These are phyloP conservation scores for Claviceps pazoutovae DNA, from an alignment of 2,329 filamentous ascomycete species.

Conservation along the genomic window DNA sequence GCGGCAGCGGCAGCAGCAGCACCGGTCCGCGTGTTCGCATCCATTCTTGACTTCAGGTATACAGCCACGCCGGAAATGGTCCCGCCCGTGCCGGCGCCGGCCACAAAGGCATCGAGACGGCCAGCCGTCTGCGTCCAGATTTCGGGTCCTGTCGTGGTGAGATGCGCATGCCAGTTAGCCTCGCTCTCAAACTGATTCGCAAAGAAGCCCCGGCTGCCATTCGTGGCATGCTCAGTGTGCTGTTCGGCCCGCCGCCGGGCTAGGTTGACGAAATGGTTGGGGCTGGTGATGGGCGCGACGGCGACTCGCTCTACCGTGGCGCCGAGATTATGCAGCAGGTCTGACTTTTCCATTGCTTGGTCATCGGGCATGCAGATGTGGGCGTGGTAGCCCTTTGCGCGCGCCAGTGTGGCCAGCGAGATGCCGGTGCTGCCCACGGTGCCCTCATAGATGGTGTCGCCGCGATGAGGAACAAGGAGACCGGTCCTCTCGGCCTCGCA, in stretches of 20 bases:
- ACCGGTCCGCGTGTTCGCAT: conserved; percentile 5
- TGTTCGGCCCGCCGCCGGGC: conserved; percentile 63
- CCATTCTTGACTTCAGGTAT: conserved; percentile 57
- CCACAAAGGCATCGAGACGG: conserved; percentile 71
- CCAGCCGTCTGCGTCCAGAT: conserved; percentile 69
- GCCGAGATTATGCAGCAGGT: conserved; percentile 77
- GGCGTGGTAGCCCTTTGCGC: conserved; percentile 77
- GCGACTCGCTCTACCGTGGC: conserved; percentile 84
- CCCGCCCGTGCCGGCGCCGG: conserved; percentile 86
- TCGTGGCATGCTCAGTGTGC: conserved; percentile 45
- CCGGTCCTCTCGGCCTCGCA: conserved; percentile 64
- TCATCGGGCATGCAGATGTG: conserved; percentile 98
- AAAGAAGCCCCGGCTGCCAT: conserved; percentile 71
- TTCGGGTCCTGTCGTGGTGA: conserved; percentile 73
- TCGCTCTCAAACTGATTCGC: conserved; percentile 91
- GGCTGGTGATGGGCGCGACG: conserved; percentile 86
- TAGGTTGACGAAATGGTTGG: conserved; percentile 86
- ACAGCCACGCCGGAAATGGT: conserved; percentile 79
- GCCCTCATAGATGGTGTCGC: conserved; percentile 94
- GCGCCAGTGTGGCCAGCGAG: conserved; percentile 76
- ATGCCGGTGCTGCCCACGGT: conserved; percentile 95
- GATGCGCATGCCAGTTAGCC: conserved; percentile 81
- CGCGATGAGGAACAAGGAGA: conserved; percentile 60
- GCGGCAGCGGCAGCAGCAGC: conserved; percentile 29
- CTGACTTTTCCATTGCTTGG: conserved; percentile 75